Conservation (phyloP, 2,329 filamentous ascomycete genomes). For the Talaromyces sp. region DNA sequence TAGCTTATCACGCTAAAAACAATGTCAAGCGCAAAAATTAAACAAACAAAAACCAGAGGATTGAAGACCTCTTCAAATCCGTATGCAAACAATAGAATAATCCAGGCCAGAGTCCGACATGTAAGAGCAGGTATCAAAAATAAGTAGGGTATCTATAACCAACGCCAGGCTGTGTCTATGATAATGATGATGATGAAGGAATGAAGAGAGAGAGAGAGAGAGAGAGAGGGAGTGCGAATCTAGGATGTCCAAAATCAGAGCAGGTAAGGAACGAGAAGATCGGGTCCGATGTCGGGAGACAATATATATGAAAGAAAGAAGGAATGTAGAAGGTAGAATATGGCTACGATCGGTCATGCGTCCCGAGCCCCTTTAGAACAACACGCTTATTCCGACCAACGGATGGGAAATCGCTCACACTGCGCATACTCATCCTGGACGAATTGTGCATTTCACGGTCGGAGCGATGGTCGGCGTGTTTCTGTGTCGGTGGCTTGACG, state of each 20-base stretch:
- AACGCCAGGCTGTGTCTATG: slow-evolving; percentile 10
- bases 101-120: neutral
- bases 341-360: slow-evolving; percentile 21
- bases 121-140: neutral
- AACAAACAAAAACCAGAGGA: neutral
- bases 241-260: neutral
- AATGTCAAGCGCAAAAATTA: neutral
- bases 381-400: slow-evolving; percentile 38
- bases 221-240: neutral
- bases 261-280: neutral
- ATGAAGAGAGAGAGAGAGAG: too few species aligned
- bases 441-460: slow-evolving; percentile 25
- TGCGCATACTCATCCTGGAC: slow-evolving; percentile 24
- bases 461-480: slow-evolving; percentile 21
- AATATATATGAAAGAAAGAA: slow-evolving; percentile 2
- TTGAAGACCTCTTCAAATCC: neutral
- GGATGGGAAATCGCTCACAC: slow-evolving; percentile 39
- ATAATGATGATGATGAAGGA: neutral
- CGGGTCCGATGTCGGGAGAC: neutral
- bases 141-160: slow-evolving; percentile 5
- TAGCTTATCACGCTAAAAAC: neutral
- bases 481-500: slow-evolving; percentile 25
- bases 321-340: neutral
- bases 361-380: slow-evolving; percentile 34
- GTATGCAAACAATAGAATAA: neutral